Evolutionary conservation across 2,329 filamentous ascomycete species (phyloP).

Genomic region (Colletotrichum cereale): DNA sequence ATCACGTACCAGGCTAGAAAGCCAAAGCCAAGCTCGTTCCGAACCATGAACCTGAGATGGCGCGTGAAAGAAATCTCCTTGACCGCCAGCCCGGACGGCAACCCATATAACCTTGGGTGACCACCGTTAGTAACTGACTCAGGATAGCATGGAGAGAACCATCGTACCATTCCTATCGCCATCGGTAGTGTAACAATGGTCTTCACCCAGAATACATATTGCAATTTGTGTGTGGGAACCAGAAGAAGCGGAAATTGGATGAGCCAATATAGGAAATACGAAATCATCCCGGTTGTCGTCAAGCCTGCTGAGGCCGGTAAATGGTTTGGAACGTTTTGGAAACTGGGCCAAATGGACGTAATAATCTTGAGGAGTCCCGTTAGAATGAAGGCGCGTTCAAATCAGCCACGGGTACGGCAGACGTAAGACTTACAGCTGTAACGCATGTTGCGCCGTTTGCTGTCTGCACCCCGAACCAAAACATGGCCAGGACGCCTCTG

Average conservation of each 20-base stretch:
- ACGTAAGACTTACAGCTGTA: slow-evolving; percentile 2
- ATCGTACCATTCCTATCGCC: slow-evolving; percentile 54
- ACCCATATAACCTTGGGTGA: slow-evolving; percentile 41
- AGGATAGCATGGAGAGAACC: no score
- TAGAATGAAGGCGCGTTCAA: neutral
- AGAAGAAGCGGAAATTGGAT: slow-evolving; percentile 56
- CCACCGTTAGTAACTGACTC: neutral
- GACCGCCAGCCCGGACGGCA: slow-evolving; percentile 36
- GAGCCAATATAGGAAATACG: slow-evolving; percentile 61
- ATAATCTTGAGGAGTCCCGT: slow-evolving; percentile 41
- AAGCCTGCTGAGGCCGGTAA: slow-evolving; percentile 51
- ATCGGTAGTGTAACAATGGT: slow-evolving; percentile 57
- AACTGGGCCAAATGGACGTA: slow-evolving; percentile 57
- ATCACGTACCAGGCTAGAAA: slow-evolving; percentile 51
- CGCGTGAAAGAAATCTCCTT: slow-evolving; percentile 43
- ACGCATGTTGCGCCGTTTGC: slow-evolving; percentile 48
- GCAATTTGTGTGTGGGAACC: slow-evolving; percentile 58
- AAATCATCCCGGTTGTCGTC: slow-evolving; percentile 54
- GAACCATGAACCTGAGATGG: slow-evolving; percentile 51
- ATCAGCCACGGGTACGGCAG: neutral
- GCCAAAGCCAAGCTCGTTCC: slow-evolving; percentile 56
- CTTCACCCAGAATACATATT: slow-evolving; percentile 58
- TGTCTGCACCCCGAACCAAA: slow-evolving; percentile 54
- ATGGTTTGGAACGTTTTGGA: slow-evolving; percentile 53
- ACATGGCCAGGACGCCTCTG: slow-evolving; percentile 57